Evolutionary conservation across 352 stramenopile genomes (phyloP), one percentile per base, ranked within the genome.

Genomic region (Elongisporangium anandrum): DNA sequence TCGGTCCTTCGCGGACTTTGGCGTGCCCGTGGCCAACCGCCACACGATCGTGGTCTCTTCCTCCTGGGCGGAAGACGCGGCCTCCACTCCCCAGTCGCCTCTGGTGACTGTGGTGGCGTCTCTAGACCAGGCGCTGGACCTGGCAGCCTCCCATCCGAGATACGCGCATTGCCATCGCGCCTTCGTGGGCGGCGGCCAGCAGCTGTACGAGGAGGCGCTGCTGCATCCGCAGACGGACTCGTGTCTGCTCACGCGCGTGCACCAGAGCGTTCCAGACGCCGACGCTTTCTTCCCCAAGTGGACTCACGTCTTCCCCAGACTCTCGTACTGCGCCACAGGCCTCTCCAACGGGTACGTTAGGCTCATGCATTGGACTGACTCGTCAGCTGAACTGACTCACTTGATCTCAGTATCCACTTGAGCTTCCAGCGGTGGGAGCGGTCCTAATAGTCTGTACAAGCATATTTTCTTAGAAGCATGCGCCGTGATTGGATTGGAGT

Each of bases 241-340:
- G 3, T 88, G 77, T 61, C 84, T 85, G 59, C 52, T 93, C 59
- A 78, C 83, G 47, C 75, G 83, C 50, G 77, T 93, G 15, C 76
- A 90, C 23, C 52, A 26, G 15, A 50, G 68, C 21, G 67, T 89
- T 52, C 34, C 5, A 7, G 76, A 65, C 51, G 83, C 73, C 22
- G 77, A 91, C 47, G 63, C 77, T 3, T 87, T 87, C 26, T 75
- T 93, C 24, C 81, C 83, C 1, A 47, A 50, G 21, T 90, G 80
- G 81, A 84, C 78, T 4, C 52, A 34, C 0, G 60, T 58, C 8
- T 86, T 79, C 50, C 75, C 78, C 2, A 63, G 48, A 17, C 54
- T 88, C 34, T 38, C 54, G n/a, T 85, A 70, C 54, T 68, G 63
- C 48, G 45, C 62, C 5, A 68, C 73, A 45, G 51, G 39, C 51